A percentile compares a stretch with the other conserved stretches of the same genome.
Evolutionary conservation across 2,329 filamentous ascomycete species (phyloP).

Genomic region (Claviceps paspali): DNA sequence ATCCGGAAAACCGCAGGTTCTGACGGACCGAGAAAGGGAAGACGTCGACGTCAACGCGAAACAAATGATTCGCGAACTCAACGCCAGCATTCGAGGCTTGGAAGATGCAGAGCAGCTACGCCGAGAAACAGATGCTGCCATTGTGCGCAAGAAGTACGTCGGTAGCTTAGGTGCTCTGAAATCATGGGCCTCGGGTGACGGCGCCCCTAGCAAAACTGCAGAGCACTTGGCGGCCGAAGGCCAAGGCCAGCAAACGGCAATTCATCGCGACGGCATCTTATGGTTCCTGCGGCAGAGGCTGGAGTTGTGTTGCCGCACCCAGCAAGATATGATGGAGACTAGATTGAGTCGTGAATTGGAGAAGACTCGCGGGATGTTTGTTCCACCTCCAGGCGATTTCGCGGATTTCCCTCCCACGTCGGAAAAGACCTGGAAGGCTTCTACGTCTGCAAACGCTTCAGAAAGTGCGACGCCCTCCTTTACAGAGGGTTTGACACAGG

Average conservation of each 20-base stretch:
- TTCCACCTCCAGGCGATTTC: constrained; percentile 18
- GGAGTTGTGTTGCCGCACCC: constrained; percentile 60
- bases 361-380: constrained; percentile 69
- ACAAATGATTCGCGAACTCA: constrained; percentile 69
- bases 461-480: constrained; percentile 9
- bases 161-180: constrained; percentile 48
- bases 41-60: constrained; percentile 80
- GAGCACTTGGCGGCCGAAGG: constrained; percentile 64
- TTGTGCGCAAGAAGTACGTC: constrained; percentile 57
- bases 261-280: constrained; percentile 68
- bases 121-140: constrained; percentile 54
- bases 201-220: constrained; percentile 31
- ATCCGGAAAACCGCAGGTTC: constrained; percentile 33
- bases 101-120: constrained; percentile 71
- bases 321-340: constrained; percentile 88
- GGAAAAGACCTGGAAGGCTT: constrained; percentile 4
- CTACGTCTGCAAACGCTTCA: constrained; percentile 3
- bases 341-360: constrained; percentile 72
- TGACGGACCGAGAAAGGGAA: constrained; percentile 73
- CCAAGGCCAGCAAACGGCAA: constrained; percentile 46
- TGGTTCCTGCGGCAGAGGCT: constrained; percentile 66
- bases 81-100: constrained; percentile 63
- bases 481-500: constrained; percentile 50
- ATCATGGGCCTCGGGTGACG: constrained; percentile 49
- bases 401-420: constrained; percentile 15